phyloP scores from a whole-genome alignment of 192 early-diverging fungal species.

The Backusella macrospora region DNA sequence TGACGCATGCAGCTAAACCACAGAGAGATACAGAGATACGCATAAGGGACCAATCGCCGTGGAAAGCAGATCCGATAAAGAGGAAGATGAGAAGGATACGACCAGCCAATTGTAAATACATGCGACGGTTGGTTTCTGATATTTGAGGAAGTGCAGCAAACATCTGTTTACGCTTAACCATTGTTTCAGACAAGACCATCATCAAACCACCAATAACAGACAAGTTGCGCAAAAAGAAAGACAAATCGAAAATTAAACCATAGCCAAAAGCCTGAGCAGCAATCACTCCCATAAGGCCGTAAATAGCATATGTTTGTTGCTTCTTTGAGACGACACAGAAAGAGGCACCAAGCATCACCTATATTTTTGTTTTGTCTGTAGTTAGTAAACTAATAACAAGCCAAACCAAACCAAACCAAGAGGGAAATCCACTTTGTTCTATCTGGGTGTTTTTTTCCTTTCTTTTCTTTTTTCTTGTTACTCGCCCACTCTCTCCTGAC shows the following conservation, averaged over 20 bases:
- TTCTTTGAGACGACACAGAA: constrained; percentile 81
- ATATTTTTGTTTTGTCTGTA: constrained; percentile 3
- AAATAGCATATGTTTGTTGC: constrained; percentile 83
- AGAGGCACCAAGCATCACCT: constrained; percentile 83
- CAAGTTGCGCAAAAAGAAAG: constrained; percentile 90
- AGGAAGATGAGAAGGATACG: constrained; percentile 91
- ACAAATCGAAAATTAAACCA: constrained; percentile 87
- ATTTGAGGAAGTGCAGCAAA: constrained; percentile 90
- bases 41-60: constrained; percentile 76
- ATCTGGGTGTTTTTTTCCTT: not conserved
- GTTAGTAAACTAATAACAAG: not conserved
- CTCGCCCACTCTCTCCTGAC: not conserved
- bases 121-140: constrained; percentile 82
- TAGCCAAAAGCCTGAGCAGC: constrained; percentile 91
- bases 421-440: not conserved
- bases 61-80: constrained; percentile 88
- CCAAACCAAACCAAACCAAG: constrained; percentile 1
- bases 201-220: constrained; percentile 94
- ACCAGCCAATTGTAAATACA: constrained; percentile 91
- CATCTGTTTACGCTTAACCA: constrained; percentile 68
- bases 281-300: constrained; percentile 79
- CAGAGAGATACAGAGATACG: constrained; percentile 74
- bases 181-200: constrained; percentile 89
- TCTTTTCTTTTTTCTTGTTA: not conserved
- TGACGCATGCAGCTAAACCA: constrained; percentile 82